These are phyloP conservation scores for Ilex aquifolium DNA, from an alignment of 257 asterid genomes.

Conservation along the genomic window DNA sequence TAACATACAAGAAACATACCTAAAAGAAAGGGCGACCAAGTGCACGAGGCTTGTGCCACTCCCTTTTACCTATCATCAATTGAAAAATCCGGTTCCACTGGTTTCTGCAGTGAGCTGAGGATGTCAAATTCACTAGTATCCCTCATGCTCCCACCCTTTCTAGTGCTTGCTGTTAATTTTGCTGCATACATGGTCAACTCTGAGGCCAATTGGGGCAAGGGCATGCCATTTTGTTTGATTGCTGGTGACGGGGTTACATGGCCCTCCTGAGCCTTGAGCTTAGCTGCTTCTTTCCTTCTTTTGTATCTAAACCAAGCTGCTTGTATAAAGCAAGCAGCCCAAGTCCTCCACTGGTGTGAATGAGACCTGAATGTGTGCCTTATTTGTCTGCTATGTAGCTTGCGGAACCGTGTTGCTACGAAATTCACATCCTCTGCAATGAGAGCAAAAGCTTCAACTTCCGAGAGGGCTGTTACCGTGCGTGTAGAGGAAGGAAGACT, in stretches of 20 bases:
- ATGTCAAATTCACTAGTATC: conserved; percentile 23
- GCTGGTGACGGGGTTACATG: too few relatives aligned
- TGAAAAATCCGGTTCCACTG: conserved; percentile 62
- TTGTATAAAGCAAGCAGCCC: conserved; percentile 73
- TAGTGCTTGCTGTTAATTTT: conserved; percentile 25
- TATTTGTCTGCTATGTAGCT: conserved; percentile 55
- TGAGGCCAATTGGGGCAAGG: background rate
- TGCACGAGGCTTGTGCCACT: background rate
- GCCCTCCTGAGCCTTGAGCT: conserved; percentile 8
- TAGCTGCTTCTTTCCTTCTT: conserved; percentile 30
- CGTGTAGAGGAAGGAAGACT: conserved; percentile 69
- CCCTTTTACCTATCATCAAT: conserved; percentile 20
- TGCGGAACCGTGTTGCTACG: conserved; percentile 55
- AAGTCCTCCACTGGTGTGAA: conserved; percentile 73
- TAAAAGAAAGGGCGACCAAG: too few relatives aligned
- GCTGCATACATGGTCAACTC: conserved; percentile 31
- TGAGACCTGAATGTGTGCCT: conserved; percentile 59
- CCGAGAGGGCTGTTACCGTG: conserved; percentile 48
- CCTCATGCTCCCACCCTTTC: conserved; percentile 27
- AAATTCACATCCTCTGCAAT: conserved; percentile 43
- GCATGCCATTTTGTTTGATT: too few relatives aligned
- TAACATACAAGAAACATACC: too few relatives aligned
- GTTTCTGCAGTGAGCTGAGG: conserved; percentile 35
- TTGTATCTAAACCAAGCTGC: conserved; percentile 58
- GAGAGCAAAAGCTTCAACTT: conserved; percentile 65